Conservation (phyloP, 345 rosid species). For the Sisymbrium altissimum region DNA sequence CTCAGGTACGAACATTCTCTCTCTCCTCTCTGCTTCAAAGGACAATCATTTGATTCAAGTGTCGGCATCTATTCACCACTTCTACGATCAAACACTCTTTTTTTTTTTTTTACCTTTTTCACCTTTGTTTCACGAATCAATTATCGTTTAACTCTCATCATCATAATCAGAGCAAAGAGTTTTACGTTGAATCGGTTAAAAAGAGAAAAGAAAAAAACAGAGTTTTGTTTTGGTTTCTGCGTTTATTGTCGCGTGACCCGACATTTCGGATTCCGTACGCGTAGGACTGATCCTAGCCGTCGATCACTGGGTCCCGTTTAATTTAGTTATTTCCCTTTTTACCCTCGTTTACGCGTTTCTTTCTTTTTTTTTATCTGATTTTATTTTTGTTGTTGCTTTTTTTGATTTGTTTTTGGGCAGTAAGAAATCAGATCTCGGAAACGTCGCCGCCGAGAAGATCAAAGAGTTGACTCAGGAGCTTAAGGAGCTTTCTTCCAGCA, state of each 20-base stretch:
- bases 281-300: conserved; percentile 19
- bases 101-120: not conserved
- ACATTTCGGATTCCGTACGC: not conserved
- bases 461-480: conserved; percentile 76
- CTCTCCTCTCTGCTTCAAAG: conserved; percentile 1
- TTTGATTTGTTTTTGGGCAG: conserved; percentile 52
- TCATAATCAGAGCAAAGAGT: too few relatives aligned
- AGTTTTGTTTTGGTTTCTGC: not conserved
- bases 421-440: conserved; percentile 55
- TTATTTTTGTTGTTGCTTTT: too few relatives aligned
- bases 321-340: not conserved
- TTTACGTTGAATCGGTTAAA: too few relatives aligned
- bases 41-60: not conserved
- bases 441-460: conserved; percentile 78
- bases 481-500: conserved; percentile 39
- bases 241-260: not conserved
- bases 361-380: conserved; percentile 2
- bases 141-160: not conserved
- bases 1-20: conserved; percentile 51
- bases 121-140: not conserved
- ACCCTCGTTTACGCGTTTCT: not conserved
- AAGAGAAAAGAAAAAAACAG: too few relatives aligned
- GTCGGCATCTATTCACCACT: not conserved
- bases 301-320: conserved; percentile 15
- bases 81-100: not conserved